Evolutionary conservation across 495 filamentous ascomycete species (phyloP), one percentile per base, ranked within the genome.

Genomic region (Jackrogersella minutella): DNA sequence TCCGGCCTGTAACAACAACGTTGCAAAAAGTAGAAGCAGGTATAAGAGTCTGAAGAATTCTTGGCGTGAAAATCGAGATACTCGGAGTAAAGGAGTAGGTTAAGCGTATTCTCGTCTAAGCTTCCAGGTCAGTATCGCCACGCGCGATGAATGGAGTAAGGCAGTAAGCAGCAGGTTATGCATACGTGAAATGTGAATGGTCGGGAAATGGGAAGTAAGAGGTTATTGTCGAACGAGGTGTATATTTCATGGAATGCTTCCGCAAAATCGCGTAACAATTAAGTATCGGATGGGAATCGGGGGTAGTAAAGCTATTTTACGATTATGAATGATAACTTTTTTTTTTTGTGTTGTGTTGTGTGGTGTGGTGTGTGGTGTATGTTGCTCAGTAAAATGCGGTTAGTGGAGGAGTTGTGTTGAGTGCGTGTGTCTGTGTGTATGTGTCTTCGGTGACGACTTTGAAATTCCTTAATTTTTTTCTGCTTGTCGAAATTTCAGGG

Each of bases 401-500:
- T 55, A 53, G 41, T 30, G 40, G 28, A 28, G 37, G 24, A 24
- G n/a, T n/a, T 19, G 36, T 67, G 44, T 68, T 13, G 44, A 54
- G 47, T 54, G 10, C 26, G 3, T 31, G 33, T 54, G 16, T 41
- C 19, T 59, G 21, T 30, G n/a, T n/a, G n/a, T n/a, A n/a, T n/a
- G n/a, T n/a, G n/a, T 43, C 14, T 60, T 22, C 28, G 56, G 66
- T 69, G 66, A 69, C 61, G 66, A 69, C 44, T 62, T 62, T 13
- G 24, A 65, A 69, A 49, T 64, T 60, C 33, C 40, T 61, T 51
- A 24, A 60, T 44, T 64, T 64, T 62, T 65, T 64, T 51, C 56
- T 21, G 21, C 50, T 57, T 44, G 56, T 61, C 37, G 51, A 69
- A 65, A 69, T 65, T 69, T 69, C 57, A 65, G 51, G 56, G 55